Percentiles rank a stretch among this genome's conserved stretches.
Evolutionary conservation across 1,284 basidiomycete species (phyloP).

Genomic region (Acaromyces ingoldii): DNA sequence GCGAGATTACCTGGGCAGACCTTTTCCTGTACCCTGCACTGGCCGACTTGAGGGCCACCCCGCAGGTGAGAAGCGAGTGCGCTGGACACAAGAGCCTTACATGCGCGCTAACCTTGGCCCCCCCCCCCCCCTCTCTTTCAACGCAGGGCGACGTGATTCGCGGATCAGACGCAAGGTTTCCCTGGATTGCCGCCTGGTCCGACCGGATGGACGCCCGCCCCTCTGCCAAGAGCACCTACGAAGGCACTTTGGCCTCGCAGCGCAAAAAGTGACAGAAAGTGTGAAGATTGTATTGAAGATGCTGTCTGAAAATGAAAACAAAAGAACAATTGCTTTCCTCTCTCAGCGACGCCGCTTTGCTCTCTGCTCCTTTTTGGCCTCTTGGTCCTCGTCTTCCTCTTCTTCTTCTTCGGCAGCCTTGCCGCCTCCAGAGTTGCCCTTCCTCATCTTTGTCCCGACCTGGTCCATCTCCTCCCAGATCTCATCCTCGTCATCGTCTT

Average conservation of each 20-base stretch:
- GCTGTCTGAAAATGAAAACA: too few species aligned
- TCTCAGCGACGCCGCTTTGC: background rate
- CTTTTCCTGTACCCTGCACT: slow-evolving; percentile 10
- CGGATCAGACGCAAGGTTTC: background rate
- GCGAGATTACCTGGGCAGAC: slow-evolving; percentile 10
- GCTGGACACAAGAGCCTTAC: too few species aligned
- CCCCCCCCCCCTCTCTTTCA: too few species aligned
- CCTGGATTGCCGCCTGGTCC: background rate
- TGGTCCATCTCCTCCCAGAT: slow-evolving; percentile 25
- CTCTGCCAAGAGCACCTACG: background rate
- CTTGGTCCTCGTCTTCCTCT: slow-evolving; percentile 6
- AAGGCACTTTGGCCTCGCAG: slow-evolving; percentile 3
- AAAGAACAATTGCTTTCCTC: background rate
- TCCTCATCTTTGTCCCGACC: slow-evolving; percentile 6
- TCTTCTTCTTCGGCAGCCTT: slow-evolving; percentile 3
- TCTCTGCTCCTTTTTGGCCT: background rate
- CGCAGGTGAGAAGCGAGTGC: too few species aligned
- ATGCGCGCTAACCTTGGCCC: too few species aligned
- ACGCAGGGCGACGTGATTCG: too few species aligned
- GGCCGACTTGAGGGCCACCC: slow-evolving; percentile 6
- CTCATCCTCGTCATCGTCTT: slow-evolving; percentile 19
- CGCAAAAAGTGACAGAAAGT: background rate
- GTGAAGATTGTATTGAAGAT: background rate
- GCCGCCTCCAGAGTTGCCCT: background rate
- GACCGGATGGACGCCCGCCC: background rate